Evolutionary conservation across 139 green algal genomes (phyloP), one percentile per base, ranked within the genome.

Genomic region (Micractinium sp.): DNA sequence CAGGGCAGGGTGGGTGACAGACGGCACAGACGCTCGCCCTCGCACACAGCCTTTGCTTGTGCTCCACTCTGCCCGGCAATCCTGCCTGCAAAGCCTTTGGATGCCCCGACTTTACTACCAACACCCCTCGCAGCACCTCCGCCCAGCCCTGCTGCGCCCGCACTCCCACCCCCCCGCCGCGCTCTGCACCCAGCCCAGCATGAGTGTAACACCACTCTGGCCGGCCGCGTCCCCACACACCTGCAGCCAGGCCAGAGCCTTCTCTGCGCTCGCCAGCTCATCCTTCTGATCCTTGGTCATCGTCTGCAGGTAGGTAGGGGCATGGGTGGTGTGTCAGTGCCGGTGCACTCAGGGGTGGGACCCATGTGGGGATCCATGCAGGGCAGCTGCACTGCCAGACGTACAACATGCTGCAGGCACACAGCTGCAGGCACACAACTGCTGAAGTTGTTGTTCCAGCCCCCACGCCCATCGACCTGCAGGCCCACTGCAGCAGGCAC

Each of bases 231-330:
- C 13, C 53, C n/a, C 29, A 33, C 81, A 13, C 33, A 77, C 82
- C 82, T 87, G 20, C 73, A 98, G 89, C 84, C 87, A 94, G 35
- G 94, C 93, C 47, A 93, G 88, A 60, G 97, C 90, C 86, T 94
- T 94, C 75, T 96, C 86, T 16, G 90, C 92, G 36, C 78, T 90
- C 0, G 93, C 96, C 74, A 96, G 79, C 87, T 98, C 95, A 89
- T 98, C 96, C 87, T 98, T 96, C 89, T 97, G 92, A 77, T 98
- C 96, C 95, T 98, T 98, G 85, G 93, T 96, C 13, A 97, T 78
- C 14, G 77, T 81, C n/a, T 83, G 83, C 38, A n/a, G n/a, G 25
- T 18, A 14, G 53, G 53, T n/a, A n/a, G 25, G 69, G 27, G 15
- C 27, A 16, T 36, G 69, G 27, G n/a, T 36, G 23, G 69, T 3